A percentile compares a stretch with the other conserved stretches of the same genome.
phyloP scores from a whole-genome alignment of 2,329 filamentous ascomycete genomes.

The Incumbomyces delicatus region DNA sequence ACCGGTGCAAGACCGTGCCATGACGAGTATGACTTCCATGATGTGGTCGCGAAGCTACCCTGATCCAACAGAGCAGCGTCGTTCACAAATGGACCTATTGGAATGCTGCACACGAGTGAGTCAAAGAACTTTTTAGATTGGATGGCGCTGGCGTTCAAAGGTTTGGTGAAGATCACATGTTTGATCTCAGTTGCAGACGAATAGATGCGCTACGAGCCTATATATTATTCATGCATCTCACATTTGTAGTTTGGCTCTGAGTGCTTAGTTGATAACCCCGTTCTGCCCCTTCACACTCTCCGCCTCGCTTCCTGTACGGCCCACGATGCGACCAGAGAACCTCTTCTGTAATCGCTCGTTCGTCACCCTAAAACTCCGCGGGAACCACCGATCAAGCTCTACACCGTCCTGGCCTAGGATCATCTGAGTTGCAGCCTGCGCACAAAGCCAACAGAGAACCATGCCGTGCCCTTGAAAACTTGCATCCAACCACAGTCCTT shows the following conservation, averaged over 20 bases:
- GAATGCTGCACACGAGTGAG: too few species aligned
- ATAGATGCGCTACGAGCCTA: too few species aligned
- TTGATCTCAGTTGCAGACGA: too few species aligned
- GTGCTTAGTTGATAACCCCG: background rate
- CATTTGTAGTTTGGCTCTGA: too few species aligned
- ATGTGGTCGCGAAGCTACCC: too few species aligned
- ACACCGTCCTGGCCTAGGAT: conserved; percentile 8
- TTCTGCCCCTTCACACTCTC: conserved; percentile 1
- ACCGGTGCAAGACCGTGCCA: too few species aligned
- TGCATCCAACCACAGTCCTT: conserved; percentile 18
- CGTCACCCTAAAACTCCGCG: conserved; percentile 13
- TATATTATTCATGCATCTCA: background rate
- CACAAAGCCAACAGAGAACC: conserved; percentile 17
- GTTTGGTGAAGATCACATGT: too few species aligned
- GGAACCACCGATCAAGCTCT: conserved; percentile 15
- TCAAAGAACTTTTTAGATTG: too few species aligned
- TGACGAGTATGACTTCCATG: too few species aligned
- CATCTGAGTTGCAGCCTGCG: conserved; percentile 13
- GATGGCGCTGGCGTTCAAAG: too few species aligned
- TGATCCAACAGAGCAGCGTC: too few species aligned
- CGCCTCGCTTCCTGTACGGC: conserved; percentile 1
- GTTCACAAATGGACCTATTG: too few species aligned
- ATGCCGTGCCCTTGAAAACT: conserved; percentile 19
- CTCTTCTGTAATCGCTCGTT: conserved; percentile 13
- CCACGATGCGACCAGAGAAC: conserved; percentile 9